Evolutionary conservation across 2,329 filamentous ascomycete species (phyloP), one percentile per base, ranked within the genome.

Genomic region (Trichoderma lentiforme): DNA sequence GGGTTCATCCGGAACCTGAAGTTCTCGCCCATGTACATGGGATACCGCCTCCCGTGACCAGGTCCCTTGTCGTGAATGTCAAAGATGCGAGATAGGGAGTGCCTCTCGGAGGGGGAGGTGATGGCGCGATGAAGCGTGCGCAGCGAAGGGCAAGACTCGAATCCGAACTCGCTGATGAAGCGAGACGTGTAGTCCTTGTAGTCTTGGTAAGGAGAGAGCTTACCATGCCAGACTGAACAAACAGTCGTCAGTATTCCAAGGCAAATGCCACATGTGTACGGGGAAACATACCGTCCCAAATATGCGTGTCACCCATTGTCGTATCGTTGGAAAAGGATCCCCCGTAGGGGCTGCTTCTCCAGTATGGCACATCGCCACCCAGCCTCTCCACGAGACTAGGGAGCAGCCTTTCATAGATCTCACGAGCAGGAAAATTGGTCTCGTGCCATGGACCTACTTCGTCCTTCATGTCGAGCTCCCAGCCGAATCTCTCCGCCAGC

Each of bases 391-490:
- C 86, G 8, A 91, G 86, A 67, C 91, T 89, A 1, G 89, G 89
- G 2, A 94, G 83, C 18, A 94, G 81, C 77, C 93, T 91, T 79
- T 94, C 92, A 78, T 94, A 94, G 67, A 93, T 92, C 75, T 93
- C 93, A 64, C 92, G 85, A 1, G 92, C 92, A 2, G 92, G 92
- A 75, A 94, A 94, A 73, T 89, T 83, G 85, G 91, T 90, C 79
- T 90, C 89, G 47, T 95, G 84, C 93, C 93, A 95, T 90, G 32
- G 91, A 73, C 93, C 86, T 0, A 39, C 36, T 39, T 92, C 88
- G 77, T 95, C 86, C 76, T 39, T 39, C 36, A 39, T 39, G 92
- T 93, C 83, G 94, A 92, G 74, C 90, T 88, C n/a, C 93, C 90
- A 78, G 93, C 90, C 77, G 94, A 94, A 34, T 12, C 36, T 32